These are phyloP conservation scores for Cyberlindnera euphorbiae DNA, from an alignment of 805 yeast genomes.

Conservation along the genomic window DNA sequence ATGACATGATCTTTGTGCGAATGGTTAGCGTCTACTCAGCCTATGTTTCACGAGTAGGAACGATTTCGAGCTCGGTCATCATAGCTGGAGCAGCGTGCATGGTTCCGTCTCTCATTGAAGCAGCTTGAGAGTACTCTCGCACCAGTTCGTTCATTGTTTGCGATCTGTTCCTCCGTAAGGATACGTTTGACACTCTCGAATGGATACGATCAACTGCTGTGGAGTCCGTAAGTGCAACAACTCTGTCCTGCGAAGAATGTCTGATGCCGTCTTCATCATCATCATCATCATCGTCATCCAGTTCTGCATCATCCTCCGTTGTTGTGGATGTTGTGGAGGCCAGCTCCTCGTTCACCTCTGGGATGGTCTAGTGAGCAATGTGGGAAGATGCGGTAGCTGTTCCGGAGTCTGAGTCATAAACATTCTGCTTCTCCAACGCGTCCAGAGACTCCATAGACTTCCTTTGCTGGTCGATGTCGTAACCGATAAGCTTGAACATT, in stretches of 20 bases:
- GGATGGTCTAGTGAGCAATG: too few species aligned
- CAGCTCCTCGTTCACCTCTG: slow-evolving; percentile 1
- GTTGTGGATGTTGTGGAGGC: slow-evolving; percentile 1
- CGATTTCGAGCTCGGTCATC: slow-evolving; percentile 18
- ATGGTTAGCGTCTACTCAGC: background rate
- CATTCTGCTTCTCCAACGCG: slow-evolving; percentile 2
- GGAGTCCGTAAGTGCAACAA: slow-evolving; percentile 8
- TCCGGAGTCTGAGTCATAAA: too few species aligned
- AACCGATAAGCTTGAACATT: slow-evolving; percentile 60
- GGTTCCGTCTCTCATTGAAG: slow-evolving; percentile 12
- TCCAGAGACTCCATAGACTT: slow-evolving; percentile 2
- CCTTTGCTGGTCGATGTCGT: slow-evolving; percentile 42
- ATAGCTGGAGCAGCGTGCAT: slow-evolving; percentile 19
- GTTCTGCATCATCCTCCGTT: background rate
- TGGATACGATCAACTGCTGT: slow-evolving; percentile 11
- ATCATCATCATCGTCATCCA: slow-evolving; percentile 2
- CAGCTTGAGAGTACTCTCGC: slow-evolving; percentile 36
- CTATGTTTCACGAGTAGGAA: slow-evolving; percentile 3
- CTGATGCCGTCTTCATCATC: slow-evolving; percentile 1
- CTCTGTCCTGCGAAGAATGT: slow-evolving; percentile 4
- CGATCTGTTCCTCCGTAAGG: slow-evolving; percentile 14
- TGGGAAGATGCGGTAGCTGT: too few species aligned
- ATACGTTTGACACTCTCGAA: slow-evolving; percentile 11
- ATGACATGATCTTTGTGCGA: background rate
- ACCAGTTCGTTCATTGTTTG: slow-evolving; percentile 44